phyloP scores from a whole-genome alignment of 73 alveolate species.

The Blepharisma stoltei region DNA sequence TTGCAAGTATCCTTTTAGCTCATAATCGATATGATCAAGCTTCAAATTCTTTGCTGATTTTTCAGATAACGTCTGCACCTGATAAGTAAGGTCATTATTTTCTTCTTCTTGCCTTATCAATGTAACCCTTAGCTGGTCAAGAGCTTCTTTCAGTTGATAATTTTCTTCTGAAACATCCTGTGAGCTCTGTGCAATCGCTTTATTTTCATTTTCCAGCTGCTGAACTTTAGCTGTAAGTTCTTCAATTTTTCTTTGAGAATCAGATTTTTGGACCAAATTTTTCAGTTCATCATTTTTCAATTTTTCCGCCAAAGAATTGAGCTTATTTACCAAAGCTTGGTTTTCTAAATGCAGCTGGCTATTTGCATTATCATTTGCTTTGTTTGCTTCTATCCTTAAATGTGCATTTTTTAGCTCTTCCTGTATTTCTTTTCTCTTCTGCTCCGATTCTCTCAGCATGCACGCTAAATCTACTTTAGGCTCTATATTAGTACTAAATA shows the following conservation, averaged over 20 bases:
- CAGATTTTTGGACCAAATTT: not conserved
- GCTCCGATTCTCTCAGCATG: no score
- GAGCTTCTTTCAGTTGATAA: not conserved
- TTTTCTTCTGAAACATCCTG: not conserved
- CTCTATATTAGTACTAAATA: no score
- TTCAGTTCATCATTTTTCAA: not conserved
- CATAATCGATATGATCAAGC: conserved; percentile 13
- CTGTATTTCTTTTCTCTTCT: no score
- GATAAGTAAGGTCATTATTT: not conserved
- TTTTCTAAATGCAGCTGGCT: not conserved
- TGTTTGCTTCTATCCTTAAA: no score
- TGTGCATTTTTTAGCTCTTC: no score
- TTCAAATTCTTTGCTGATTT: not conserved
- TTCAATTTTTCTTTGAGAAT: not conserved
- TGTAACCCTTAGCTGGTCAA: not conserved
- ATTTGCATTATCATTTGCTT: no score
- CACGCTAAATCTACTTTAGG: no score
- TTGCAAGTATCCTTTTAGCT: not conserved
- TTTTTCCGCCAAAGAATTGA: not conserved
- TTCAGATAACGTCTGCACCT: not conserved
- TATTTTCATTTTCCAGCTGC: not conserved
- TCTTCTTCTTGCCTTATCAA: not conserved
- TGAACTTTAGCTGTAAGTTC: not conserved
- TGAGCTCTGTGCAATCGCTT: not conserved
- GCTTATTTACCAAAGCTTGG: not conserved